Evolutionary conservation across 345 rosid genomes (phyloP).

Genomic region (Ceriops tagal): DNA sequence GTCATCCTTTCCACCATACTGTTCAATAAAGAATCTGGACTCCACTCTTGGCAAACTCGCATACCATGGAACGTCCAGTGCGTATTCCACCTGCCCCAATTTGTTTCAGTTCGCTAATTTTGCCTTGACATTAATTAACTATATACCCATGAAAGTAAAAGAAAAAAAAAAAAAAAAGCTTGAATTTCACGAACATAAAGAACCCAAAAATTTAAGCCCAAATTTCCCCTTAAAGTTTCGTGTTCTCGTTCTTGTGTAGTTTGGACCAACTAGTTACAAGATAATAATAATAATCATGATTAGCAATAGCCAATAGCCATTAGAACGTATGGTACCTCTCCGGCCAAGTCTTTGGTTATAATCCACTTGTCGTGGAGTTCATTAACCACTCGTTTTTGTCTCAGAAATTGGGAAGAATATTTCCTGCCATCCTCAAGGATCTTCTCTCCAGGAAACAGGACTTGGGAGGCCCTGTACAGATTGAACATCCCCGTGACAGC

Average conservation of each 20-base stretch:
- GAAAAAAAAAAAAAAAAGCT: not conserved
- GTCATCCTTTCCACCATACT: constrained; percentile 82
- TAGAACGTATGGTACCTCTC: constrained; percentile 50
- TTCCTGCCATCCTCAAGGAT: constrained; percentile 54
- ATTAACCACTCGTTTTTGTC: constrained; percentile 42
- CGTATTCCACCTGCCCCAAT: constrained; percentile 50
- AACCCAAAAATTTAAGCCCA: not conserved
- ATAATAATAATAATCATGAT: not conserved
- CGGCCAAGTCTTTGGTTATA: constrained; percentile 73
- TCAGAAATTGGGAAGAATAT: constrained; percentile 43
- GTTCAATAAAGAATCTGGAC: constrained; percentile 72
- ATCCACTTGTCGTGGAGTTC: constrained; percentile 77
- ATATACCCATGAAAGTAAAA: not conserved
- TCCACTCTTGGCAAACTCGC: constrained; percentile 77
- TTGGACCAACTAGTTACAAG: too few relatives aligned
- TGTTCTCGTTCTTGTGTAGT: too few relatives aligned
- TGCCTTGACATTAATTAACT: not conserved
- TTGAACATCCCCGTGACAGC: constrained; percentile 79
- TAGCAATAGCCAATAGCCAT: not conserved
- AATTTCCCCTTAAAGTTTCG: too few relatives aligned
- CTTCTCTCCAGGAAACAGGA: constrained; percentile 57
- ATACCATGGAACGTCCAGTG: constrained; percentile 71
- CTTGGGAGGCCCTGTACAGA: constrained; percentile 67
- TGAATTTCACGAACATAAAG: not conserved
- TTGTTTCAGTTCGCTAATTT: not conserved